Evolutionary conservation across 805 yeast species (phyloP).

Genomic region (Scheffersomyces stipitis): DNA sequence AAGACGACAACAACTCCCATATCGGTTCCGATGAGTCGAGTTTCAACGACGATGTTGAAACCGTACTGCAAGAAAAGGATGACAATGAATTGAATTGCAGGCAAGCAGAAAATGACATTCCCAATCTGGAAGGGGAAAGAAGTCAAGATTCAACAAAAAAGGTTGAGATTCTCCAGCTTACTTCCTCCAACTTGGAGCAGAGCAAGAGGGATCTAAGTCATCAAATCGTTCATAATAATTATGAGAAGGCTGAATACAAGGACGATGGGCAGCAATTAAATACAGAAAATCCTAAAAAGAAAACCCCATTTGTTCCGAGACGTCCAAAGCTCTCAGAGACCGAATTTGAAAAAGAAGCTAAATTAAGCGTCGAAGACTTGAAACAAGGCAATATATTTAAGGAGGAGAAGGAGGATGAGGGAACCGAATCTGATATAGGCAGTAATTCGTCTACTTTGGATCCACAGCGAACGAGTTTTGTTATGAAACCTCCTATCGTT

Average conservation of each 20-base stretch:
- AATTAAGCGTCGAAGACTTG: background rate
- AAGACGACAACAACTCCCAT: conserved; percentile 12
- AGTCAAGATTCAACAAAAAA: background rate
- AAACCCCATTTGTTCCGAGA: background rate
- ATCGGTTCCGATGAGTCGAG: conserved; percentile 18
- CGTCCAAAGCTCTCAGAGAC: too few relatives aligned
- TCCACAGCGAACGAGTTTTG: too few relatives aligned
- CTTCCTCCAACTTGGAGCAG: background rate
- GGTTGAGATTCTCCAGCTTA: background rate
- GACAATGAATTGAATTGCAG: conserved; percentile 5
- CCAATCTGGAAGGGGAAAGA: background rate
- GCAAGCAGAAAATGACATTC: background rate
- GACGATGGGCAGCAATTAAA: background rate
- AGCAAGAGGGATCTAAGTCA: too few relatives aligned
- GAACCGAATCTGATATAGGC: background rate
- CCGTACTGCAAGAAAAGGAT: conserved; percentile 26
- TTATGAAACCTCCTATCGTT: conserved; percentile 5
- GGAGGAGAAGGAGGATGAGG: background rate
- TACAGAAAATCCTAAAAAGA: background rate
- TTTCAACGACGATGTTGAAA: conserved; percentile 32
- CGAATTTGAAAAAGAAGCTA: too few relatives aligned
- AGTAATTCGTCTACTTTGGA: background rate
- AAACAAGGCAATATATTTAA: background rate
- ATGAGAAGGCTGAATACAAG: background rate
- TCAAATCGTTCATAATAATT: too few relatives aligned